Percentiles rank a stretch among this genome's conserved stretches.
phyloP scores from a whole-genome alignment of 352 stramenopile genomes.

The Globisporangium yorkense region DNA sequence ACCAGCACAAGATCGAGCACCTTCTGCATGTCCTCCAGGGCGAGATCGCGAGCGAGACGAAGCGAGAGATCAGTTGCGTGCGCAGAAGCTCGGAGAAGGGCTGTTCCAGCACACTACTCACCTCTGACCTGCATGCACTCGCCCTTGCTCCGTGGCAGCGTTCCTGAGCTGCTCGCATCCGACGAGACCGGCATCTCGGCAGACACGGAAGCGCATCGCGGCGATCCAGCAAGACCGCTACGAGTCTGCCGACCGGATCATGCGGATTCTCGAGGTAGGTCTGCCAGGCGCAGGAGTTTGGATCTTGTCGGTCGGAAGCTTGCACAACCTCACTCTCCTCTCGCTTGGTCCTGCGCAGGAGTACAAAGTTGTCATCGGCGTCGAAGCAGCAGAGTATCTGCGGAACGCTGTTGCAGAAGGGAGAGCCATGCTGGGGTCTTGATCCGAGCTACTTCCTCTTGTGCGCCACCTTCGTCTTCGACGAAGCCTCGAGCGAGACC shows the following conservation, averaged over 20 bases:
- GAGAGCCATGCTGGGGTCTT: constrained; percentile 14
- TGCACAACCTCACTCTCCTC: background rate
- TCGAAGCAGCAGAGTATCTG: constrained; percentile 33
- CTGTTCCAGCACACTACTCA: background rate
- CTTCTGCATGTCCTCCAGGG: constrained; percentile 49
- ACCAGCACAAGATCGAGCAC: constrained; percentile 52
- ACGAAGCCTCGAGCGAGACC: constrained; percentile 13
- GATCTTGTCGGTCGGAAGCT: background rate
- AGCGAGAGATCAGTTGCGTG: constrained; percentile 48
- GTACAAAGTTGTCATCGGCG: constrained; percentile 35
- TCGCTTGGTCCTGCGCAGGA: constrained; percentile 16
- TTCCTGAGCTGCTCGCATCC: constrained; percentile 20
- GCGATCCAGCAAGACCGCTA: constrained; percentile 50
- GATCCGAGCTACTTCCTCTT: constrained; percentile 6
- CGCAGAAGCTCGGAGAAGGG: too few species aligned
- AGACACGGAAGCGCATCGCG: constrained; percentile 30
- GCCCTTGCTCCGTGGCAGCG: background rate
- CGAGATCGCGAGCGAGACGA: constrained; percentile 53
- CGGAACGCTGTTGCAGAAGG: constrained; percentile 22
- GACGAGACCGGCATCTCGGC: constrained; percentile 18
- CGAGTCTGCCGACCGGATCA: constrained; percentile 63
- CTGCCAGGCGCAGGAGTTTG: background rate
- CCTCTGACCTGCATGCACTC: background rate
- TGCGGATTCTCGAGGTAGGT: constrained; percentile 66
- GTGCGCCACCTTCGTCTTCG: constrained; percentile 4